Conservation (phyloP, 345 rosid genomes). For the Capsella bursapastoris region DNA sequence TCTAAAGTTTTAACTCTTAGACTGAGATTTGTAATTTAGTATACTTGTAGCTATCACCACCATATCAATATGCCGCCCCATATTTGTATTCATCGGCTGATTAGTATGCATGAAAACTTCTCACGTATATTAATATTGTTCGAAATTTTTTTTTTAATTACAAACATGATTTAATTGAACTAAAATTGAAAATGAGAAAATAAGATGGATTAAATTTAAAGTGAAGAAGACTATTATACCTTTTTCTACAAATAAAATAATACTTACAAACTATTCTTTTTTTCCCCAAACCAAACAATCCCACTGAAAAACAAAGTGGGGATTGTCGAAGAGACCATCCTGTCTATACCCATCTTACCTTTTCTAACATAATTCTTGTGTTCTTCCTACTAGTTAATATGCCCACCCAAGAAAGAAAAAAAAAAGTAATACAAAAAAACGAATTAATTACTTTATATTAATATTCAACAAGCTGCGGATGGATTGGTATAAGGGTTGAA, state of each 20-base stretch:
- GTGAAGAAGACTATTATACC: constrained; percentile 41
- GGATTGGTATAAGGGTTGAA: constrained; percentile 73
- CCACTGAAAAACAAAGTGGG: constrained; percentile 76
- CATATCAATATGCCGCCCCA: not conserved
- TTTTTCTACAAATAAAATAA: constrained; percentile 55
- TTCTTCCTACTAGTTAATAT: constrained; percentile 32
- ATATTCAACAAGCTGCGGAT: constrained; percentile 80
- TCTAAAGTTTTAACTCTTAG: constrained; percentile 16
- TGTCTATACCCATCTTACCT: constrained; percentile 36
- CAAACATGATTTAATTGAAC: constrained; percentile 11
- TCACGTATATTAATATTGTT: not conserved
- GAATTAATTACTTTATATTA: not conserved
- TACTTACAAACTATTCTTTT: constrained; percentile 52
- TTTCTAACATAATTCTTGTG: constrained; percentile 35
- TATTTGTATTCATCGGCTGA: not conserved
- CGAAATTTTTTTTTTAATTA: too few relatives aligned
- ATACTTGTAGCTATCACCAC: constrained; percentile 17
- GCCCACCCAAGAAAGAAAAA: not conserved
- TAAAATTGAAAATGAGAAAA: constrained; percentile 19
- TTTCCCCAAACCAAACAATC: constrained; percentile 49
- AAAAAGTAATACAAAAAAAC: constrained; percentile 15
- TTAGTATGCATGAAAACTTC: not conserved
- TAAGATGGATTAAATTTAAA: constrained; percentile 12
- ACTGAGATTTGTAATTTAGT: not conserved
- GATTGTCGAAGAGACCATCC: constrained; percentile 35